phyloP scores from a whole-genome alignment of 2,329 filamentous ascomycete species.

The Epichloe elymi region DNA sequence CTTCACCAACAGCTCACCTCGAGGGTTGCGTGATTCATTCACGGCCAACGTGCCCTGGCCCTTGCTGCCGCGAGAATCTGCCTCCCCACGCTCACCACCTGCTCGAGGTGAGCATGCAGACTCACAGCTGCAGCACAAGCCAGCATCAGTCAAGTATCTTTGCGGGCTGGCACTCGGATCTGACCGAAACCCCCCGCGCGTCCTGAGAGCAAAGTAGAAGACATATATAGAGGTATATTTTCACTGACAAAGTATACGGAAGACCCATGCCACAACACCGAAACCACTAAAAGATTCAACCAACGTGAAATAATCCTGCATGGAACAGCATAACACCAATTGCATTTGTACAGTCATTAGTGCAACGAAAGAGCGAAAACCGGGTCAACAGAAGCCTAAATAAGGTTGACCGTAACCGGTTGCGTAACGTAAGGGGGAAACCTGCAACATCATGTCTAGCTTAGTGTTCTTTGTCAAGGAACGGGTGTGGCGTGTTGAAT shows the following conservation, averaged over 20 bases:
- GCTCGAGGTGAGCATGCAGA: neutral
- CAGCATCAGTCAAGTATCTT: neutral
- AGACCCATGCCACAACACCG: neutral
- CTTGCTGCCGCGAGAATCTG: neutral
- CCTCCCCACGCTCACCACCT: neutral
- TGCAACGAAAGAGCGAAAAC: neutral
- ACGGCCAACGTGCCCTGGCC: neutral
- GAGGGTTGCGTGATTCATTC: neutral
- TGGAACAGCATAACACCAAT: neutral
- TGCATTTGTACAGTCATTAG: constrained; percentile 3
- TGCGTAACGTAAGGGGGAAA: neutral
- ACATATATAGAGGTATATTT: neutral
- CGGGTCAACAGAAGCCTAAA: constrained; percentile 3
- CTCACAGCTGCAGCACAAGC: neutral
- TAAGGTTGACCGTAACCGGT: constrained; percentile 2
- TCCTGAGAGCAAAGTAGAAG: neutral
- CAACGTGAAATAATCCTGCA: neutral
- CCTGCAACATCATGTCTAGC: constrained; percentile 7
- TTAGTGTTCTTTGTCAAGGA: constrained; percentile 7
- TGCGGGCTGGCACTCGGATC: neutral
- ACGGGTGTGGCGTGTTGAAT: neutral
- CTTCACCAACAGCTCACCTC: neutral
- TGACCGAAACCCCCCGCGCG: neutral
- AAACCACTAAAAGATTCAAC: neutral
- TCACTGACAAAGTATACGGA: neutral